These are phyloP conservation scores for Plasmodium inui DNA, from an alignment of 169 alveolate genomes.

Conservation along the genomic window DNA sequence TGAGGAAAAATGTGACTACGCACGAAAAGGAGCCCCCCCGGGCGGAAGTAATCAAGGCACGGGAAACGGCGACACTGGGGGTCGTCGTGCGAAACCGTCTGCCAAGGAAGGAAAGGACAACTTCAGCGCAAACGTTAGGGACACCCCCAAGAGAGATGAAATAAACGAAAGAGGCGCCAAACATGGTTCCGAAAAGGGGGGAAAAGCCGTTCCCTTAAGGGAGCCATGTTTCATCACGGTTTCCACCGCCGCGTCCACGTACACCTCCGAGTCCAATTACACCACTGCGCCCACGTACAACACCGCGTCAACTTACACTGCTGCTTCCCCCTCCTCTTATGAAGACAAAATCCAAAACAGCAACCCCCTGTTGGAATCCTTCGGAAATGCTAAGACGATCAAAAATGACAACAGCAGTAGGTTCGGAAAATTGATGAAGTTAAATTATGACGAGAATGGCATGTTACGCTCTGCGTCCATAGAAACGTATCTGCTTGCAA, in stretches of 20 bases:
- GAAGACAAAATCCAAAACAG: slow-evolving; percentile 91
- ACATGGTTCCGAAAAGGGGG: neutral
- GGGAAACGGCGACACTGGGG: neutral
- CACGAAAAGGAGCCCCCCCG: neutral
- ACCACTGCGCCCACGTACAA: too few species aligned
- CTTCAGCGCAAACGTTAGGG: neutral
- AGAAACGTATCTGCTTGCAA: slow-evolving; percentile 96
- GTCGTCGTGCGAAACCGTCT: neutral
- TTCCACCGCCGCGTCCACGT: neutral
- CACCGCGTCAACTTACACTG: neutral
- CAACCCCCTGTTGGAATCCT: slow-evolving; percentile 98
- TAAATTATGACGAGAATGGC: slow-evolving; percentile 92
- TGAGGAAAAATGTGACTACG: neutral
- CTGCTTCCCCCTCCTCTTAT: slow-evolving; percentile 13
- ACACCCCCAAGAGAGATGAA: neutral
- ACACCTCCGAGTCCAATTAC: neutral
- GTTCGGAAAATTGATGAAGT: slow-evolving; percentile 97
- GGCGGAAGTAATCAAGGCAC: neutral
- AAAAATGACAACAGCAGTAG: slow-evolving; percentile 98
- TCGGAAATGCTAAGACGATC: slow-evolving; percentile 99
- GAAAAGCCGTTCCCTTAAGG: neutral
- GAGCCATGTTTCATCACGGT: neutral
- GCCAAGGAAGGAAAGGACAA: neutral
- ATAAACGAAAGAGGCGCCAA: neutral
- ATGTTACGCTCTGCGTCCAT: slow-evolving; percentile 94